These are phyloP conservation scores for Umbelopsis isabellina DNA, from an alignment of 192 early-diverging fungal genomes.

Conservation along the genomic window DNA sequence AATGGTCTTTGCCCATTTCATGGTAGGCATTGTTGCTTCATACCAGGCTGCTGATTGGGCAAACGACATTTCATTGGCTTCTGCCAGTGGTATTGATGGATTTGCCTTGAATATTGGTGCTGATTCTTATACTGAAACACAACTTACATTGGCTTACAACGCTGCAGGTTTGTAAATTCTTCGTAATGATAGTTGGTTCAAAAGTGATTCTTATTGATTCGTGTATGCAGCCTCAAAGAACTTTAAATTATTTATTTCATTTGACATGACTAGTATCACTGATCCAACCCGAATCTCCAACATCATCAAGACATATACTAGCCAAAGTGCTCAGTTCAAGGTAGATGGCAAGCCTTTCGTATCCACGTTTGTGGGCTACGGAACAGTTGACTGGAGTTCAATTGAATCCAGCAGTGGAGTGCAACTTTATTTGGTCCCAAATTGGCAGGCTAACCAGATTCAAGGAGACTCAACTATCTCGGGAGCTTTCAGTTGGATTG, in stretches of 20 bases:
- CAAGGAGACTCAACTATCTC: slow-evolving; percentile 3
- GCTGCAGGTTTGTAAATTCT: neutral
- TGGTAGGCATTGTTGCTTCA: slow-evolving; percentile 9
- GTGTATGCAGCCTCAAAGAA: neutral
- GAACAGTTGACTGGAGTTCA: slow-evolving; percentile 14
- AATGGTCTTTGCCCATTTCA: slow-evolving; percentile 16
- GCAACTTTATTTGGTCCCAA: slow-evolving; percentile 1
- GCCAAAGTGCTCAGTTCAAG: slow-evolving; percentile 18
- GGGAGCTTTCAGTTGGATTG: slow-evolving; percentile 7
- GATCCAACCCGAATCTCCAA: neutral
- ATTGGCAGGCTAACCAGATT: slow-evolving; percentile 8
- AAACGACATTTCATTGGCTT: neutral
- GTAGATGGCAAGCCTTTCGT: slow-evolving; percentile 9
- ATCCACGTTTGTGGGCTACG: slow-evolving; percentile 7
- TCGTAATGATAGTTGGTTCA: neutral
- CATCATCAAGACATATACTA: slow-evolving; percentile 1
- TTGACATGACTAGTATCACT: slow-evolving; percentile 14
- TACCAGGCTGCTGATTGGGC: slow-evolving; percentile 13
- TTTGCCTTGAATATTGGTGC: slow-evolving; percentile 5
- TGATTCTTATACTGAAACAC: slow-evolving; percentile 1
- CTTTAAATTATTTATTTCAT: slow-evolving; percentile 9
- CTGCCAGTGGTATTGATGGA: slow-evolving; percentile 11
- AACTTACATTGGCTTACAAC: slow-evolving; percentile 17
- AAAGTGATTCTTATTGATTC: neutral
- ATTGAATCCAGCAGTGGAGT: neutral